Evolutionary conservation across 495 filamentous ascomycete species (phyloP), one percentile per base, ranked within the genome.

Genomic region (Bacidia gigantensis): DNA sequence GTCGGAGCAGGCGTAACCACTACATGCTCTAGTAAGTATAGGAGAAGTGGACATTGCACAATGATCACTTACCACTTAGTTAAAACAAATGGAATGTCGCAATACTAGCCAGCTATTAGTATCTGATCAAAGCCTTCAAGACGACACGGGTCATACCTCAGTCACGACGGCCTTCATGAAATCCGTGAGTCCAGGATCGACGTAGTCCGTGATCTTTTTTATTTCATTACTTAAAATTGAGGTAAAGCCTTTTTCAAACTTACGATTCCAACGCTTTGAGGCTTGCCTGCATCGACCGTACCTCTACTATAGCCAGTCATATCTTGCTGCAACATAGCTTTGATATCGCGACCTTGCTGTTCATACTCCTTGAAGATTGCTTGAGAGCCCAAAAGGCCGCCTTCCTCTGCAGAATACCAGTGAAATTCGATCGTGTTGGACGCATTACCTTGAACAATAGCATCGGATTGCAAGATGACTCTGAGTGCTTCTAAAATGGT

Each of bases 251-350:
- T n/a, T n/a, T n/a, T n/a, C n/a, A n/a, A n/a, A n/a, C n/a, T n/a
- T n/a, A n/a, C n/a, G 35, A 99, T 86, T 23, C 92, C 89, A 2
- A 97, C 84, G 22, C 79, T 81, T 72, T 97, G 93, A 14, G 80
- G 73, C 63, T 84, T 75, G 43, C 89, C 89, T 11, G 87, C 86
- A 51, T 87, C 80, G 14, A 93, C 69, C 0, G 92, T 94, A 39
- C 81, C 82, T 53, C 88, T 80, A 3, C 88, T 75, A 64, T 83
- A 96, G 10, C 92, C 92, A 1, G 92, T 97, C 92, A 97, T 99
- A 65, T 99, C 92, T 66, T 99, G 92, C 72, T 99, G 93, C 42
- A 99, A 74, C 92, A 99, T 97, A 22, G 92, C 92, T 67, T 89
- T 92, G 62, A 99, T 75, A 56, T 94, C 81, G 18, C 82, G 72